Evolutionary conservation across 331 rosid species (phyloP).

Genomic region (Quercus phellos): DNA sequence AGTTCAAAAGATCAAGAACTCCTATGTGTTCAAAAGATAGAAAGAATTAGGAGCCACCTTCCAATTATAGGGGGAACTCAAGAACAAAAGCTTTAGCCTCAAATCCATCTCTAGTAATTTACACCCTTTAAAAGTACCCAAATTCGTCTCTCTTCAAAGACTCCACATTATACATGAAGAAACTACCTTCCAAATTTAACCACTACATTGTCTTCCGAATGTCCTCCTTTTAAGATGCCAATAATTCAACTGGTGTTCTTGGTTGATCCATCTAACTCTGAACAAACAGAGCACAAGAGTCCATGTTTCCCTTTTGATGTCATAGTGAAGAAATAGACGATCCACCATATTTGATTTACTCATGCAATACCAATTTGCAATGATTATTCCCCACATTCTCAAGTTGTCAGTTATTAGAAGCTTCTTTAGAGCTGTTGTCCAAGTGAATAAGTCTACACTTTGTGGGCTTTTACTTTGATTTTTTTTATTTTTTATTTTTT

Average conservation of each 20-base stretch:
- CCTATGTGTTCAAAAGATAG: background rate
- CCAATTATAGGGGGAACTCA: background rate
- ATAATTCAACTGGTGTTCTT: background rate
- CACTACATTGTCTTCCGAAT: background rate
- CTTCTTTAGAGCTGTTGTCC: background rate
- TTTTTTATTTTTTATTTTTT: background rate
- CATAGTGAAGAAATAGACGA: background rate
- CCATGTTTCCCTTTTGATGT: background rate
- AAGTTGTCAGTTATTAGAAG: background rate
- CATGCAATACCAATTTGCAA: background rate
- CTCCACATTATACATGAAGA: background rate
- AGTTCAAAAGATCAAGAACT: background rate
- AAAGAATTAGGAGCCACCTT: background rate
- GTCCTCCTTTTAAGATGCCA: background rate
- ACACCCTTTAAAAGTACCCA: background rate
- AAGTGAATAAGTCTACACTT: background rate
- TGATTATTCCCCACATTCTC: background rate
- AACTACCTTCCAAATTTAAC: background rate
- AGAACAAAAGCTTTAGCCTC: background rate
- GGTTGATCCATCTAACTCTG: background rate
- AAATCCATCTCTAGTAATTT: no score
- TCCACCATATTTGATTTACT: background rate
- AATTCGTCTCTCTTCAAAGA: background rate
- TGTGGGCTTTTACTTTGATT: background rate
- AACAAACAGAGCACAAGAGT: background rate